These are phyloP conservation scores for Porodaedalea pini DNA, from an alignment of 1,284 basidiomycete species.

Conservation along the genomic window DNA sequence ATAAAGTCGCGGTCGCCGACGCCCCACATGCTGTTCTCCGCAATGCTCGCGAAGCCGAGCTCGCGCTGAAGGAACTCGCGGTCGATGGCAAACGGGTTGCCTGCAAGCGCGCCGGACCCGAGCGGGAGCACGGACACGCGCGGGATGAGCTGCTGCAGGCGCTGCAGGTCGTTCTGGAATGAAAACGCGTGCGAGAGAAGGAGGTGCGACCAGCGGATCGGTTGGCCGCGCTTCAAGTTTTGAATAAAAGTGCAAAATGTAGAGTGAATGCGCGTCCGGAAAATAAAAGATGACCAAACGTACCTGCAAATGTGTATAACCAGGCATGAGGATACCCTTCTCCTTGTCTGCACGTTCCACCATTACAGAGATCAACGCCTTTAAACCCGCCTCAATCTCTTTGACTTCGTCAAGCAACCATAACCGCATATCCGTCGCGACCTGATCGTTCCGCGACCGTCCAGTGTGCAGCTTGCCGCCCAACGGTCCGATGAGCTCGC, in stretches of 20 bases:
- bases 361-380: slow-evolving; percentile 82
- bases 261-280: not conserved
- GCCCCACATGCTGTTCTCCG: slow-evolving; percentile 93
- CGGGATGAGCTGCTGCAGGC: slow-evolving; percentile 80
- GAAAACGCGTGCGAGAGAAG: slow-evolving; percentile 94
- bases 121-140: slow-evolving; percentile 92
- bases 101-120: slow-evolving; percentile 92
- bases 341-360: slow-evolving; percentile 90
- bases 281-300: slow-evolving; percentile 22
- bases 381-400: slow-evolving; percentile 70
- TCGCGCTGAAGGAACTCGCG: slow-evolving; percentile 85
- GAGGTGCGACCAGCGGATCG: slow-evolving; percentile 97
- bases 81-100: slow-evolving; percentile 92
- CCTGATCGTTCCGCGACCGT: slow-evolving; percentile 95
- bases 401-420: slow-evolving; percentile 87
- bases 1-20: slow-evolving; percentile 97
- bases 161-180: slow-evolving; percentile 84
- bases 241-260: not conserved
- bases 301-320: slow-evolving; percentile 96
- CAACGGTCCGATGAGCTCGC: slow-evolving; percentile 87
- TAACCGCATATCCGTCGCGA: slow-evolving; percentile 95
- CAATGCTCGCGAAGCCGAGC: slow-evolving; percentile 79
- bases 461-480: slow-evolving; percentile 96
- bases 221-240: slow-evolving; percentile 78
- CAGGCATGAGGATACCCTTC: slow-evolving; percentile 87